Conservation (phyloP, 208 protist genomes). For the Crithidia sp. region DNA sequence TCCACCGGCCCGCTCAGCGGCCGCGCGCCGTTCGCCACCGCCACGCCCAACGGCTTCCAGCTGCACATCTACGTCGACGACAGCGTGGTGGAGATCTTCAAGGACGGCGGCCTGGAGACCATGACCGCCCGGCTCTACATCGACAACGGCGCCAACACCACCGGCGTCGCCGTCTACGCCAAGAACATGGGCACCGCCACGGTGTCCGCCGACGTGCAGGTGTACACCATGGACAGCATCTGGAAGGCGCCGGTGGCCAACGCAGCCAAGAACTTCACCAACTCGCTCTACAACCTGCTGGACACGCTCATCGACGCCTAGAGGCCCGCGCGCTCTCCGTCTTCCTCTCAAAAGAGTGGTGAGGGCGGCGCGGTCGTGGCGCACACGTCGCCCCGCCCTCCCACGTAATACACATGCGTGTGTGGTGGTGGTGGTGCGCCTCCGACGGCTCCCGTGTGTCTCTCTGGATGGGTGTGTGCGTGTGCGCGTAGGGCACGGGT, state of each 20-base stretch:
- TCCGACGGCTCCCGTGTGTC: no score
- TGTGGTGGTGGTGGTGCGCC: no score
- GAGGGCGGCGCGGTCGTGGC: no score
- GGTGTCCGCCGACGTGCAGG: slow-evolving; percentile 22
- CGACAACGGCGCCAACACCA: slow-evolving; percentile 16
- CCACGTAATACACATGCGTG: no score
- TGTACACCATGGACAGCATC: slow-evolving; percentile 45
- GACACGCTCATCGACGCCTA: slow-evolving; percentile 24
- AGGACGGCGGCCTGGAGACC: slow-evolving; percentile 48
- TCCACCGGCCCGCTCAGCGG: slow-evolving; percentile 30
- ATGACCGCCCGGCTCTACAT: slow-evolving; percentile 41
- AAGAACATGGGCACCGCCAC: slow-evolving; percentile 20
- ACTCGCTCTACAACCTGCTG: slow-evolving; percentile 36
- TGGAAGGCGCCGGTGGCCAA: slow-evolving; percentile 25
- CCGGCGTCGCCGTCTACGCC: slow-evolving; percentile 35
- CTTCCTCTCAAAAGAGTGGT: no score
- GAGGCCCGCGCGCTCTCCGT: not conserved
- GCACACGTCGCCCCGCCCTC: no score
- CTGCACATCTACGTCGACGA: slow-evolving; percentile 47
- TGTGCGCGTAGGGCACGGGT: no score
- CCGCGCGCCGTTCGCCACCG: slow-evolving; percentile 37
- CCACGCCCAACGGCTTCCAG: slow-evolving; percentile 31
- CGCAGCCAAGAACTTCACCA: slow-evolving; percentile 24
- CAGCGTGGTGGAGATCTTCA: slow-evolving; percentile 51
- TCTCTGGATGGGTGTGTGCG: no score